Evolutionary conservation across 805 yeast genomes (phyloP), one percentile per base, ranked within the genome.

Genomic region (Lipomyces kockii): DNA sequence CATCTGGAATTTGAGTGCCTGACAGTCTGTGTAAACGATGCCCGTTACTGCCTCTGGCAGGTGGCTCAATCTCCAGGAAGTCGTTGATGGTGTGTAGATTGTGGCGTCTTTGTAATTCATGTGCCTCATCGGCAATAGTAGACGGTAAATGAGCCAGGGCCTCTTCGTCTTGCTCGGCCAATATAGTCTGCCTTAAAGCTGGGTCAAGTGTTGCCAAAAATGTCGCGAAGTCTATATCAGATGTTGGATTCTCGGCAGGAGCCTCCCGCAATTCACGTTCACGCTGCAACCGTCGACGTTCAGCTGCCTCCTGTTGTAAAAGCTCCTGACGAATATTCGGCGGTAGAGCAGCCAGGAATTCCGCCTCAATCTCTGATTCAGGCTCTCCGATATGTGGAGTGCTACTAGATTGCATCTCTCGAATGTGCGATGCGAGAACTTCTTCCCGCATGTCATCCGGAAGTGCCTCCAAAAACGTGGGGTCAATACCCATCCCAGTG

Each of bases 391-490:
- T 90, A 80, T 81, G 86, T 56, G 82, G 89, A 22, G 35, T 39
- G 3, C 64, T 61, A 14, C 62, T 35, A 1, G 73, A 43, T 67
- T 95, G 82, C 66, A 93, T 81, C 72, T 91, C 95, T 54, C 92
- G 81, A 6, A 92, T 81, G 74, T 92, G 97, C 70, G 92, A 94
- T 0, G 93, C 86, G 75, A 91, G 87, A 0, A 92, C 98, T 74
- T 93, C 97, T 70, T 92, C 97, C 60, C 97, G 82, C 90, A 93
- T 90, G 62, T 91, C 95, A 56, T 91, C 97, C 0, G 98, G 98
- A 49, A 93, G 82, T 0, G 97, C 97, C 73, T 89, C 89, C 68
- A 93, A 81, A 76, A 92, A 93, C 72, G 90, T 94, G 0, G 97
- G 97, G 78, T 93, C 98, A 66, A 93, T 91, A 63, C 91, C 97